Evolutionary conservation across 768 basidiomycete species (phyloP).

Genomic region (Thelephora aurantiotincta): DNA sequence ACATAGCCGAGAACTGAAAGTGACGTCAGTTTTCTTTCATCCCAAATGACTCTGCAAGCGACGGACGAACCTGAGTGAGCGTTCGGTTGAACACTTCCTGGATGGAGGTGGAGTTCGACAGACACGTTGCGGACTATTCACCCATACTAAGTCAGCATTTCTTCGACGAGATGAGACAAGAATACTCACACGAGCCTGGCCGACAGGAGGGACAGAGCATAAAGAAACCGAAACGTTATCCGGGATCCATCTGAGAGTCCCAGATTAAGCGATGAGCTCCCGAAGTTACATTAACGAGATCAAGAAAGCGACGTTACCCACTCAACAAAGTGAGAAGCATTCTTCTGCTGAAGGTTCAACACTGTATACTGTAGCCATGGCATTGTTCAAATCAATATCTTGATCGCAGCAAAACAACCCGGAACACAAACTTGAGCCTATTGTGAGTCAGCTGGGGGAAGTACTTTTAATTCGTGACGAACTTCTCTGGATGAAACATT

Average conservation of each 20-base stretch:
- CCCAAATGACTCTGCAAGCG: neutral
- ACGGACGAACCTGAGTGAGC: slow-evolving; percentile 34
- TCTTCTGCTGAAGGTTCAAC: slow-evolving; percentile 59
- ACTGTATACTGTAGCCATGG: slow-evolving; percentile 40
- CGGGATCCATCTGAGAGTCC: slow-evolving; percentile 62
- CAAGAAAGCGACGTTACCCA: slow-evolving; percentile 20
- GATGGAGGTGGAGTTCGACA: slow-evolving; percentile 70
- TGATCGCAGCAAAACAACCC: neutral
- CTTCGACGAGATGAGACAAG: neutral
- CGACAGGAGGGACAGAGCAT: slow-evolving; percentile 74
- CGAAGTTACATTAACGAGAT: neutral
- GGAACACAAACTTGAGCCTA: slow-evolving; percentile 15
- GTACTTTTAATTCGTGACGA: slow-evolving; percentile 14
- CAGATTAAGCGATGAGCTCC: neutral
- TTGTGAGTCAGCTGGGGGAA: neutral
- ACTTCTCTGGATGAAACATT: slow-evolving; percentile 72
- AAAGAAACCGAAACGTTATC: slow-evolving; percentile 80
- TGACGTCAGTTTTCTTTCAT: slow-evolving; percentile 1
- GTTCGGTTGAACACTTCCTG: slow-evolving; percentile 79
- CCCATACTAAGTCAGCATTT: neutral
- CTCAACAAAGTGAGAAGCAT: slow-evolving; percentile 71
- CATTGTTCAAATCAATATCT: slow-evolving; percentile 1
- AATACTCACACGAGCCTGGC: slow-evolving; percentile 45
- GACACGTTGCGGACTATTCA: slow-evolving; percentile 47
- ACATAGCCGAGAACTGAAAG: slow-evolving; percentile 62